Base-by-base conservation (phyloP, 148 eudicot genomes). In the Nepenthes gracilis region DNA sequence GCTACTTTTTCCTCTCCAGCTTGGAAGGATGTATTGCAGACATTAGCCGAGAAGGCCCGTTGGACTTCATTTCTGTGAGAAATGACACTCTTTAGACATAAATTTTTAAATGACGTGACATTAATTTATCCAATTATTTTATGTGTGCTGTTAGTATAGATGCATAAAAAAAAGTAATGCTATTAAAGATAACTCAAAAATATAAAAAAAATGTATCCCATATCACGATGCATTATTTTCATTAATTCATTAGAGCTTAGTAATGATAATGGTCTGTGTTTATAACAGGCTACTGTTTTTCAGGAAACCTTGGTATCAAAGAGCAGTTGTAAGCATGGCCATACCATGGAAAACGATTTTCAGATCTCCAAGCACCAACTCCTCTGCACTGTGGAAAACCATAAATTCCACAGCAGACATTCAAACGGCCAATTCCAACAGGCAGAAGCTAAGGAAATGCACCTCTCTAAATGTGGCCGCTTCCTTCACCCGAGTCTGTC, bases 221-320 rank as follows among this genome's bases (percentile, higher is more conserved):
- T 23, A 23, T 23, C 23, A 23, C 23, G 23, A 23, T 23, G 23
- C 23, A 23, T 23, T 23, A 23, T 23, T 23, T 23, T 23, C 23
- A 23, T 23, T 23, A 23, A 23, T 23, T 23, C 23, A 0, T 23
- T 23, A 23, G 23, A 23, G 23, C 23, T 23, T 23, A 23, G 23
- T 23, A 23, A 23, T 23, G 23, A 23, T 23, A 23, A 23, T 23
- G 23, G 23, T 23, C 23, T 23, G 23, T 23, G 23, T 23, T 23
- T 23, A 23, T 23, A 23, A 23, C 0, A 23, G 23, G 23, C 23
- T 23, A 23, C 23, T 23, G 23, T 23, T 23, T 23, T 23, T 23
- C 58, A 90, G 95, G 89, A 90, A 85, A 66, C 90, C 96, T 66
- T 91, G 97, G 97, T 91, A 91, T 62, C 87, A 80, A 75, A 83